These are phyloP conservation scores for Barnettozyma siamensis DNA, from an alignment of 805 yeast species.

Conservation along the genomic window DNA sequence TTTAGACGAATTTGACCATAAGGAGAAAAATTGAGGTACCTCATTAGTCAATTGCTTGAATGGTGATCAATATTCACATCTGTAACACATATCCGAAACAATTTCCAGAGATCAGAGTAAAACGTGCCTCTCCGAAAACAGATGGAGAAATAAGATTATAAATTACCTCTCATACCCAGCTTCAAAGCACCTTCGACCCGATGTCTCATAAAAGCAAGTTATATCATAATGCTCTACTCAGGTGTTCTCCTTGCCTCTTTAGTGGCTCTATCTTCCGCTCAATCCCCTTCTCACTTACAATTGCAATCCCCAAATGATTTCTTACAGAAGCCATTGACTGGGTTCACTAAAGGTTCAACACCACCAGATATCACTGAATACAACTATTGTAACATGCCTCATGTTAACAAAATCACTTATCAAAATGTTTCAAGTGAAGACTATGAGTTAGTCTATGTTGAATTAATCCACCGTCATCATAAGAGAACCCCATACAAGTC, in stretches of 20 bases:
- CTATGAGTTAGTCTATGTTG: constrained; percentile 32
- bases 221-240: constrained; percentile 5
- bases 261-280: neutral
- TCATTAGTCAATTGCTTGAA: no score
- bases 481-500: constrained; percentile 36
- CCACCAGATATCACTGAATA: constrained; percentile 28
- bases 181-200: no score
- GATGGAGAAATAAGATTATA: neutral
- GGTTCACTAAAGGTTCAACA: constrained; percentile 21
- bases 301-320: constrained; percentile 15
- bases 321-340: constrained; percentile 16
- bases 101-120: no score
- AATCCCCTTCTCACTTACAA: constrained; percentile 12
- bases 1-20: no score
- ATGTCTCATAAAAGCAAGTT: no score
- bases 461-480: constrained; percentile 39
- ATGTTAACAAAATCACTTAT: constrained; percentile 27
- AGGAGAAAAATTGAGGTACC: no score
- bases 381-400: constrained; percentile 43
- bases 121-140: no score
- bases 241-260: neutral
- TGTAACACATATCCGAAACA: no score
- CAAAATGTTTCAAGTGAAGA: constrained; percentile 23
- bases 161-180: neutral
- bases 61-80: no score